Percentiles rank a stretch among this genome's conserved stretches.
Conservation (phyloP, 176 grass and related monocot genomes). For the Triticum urartu region DNA sequence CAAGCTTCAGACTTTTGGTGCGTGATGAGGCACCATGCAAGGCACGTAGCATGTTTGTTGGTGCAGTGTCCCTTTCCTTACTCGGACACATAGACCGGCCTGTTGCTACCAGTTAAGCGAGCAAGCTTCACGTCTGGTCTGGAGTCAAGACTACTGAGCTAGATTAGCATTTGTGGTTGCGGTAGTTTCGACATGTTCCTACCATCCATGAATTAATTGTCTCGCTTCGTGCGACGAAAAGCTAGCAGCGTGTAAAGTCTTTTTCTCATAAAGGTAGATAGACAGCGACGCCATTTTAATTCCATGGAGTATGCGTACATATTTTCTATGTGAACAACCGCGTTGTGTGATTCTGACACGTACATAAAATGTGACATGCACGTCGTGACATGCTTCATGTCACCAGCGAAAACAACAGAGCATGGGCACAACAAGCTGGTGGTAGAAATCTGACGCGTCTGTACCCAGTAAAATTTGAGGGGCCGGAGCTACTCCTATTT, state of each 20-base stretch:
- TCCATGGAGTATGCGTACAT: neutral
- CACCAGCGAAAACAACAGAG: neutral
- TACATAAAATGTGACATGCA: neutral
- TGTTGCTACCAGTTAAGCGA: neutral
- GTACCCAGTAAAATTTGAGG: neutral
- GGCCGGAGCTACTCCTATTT: too few relatives aligned
- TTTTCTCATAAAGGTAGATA: neutral
- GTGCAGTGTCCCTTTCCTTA: neutral
- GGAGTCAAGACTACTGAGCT: neutral
- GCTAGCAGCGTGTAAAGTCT: neutral
- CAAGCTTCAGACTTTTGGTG: neutral
- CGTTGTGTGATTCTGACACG: neutral
- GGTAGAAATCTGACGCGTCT: neutral
- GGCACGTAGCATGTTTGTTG: conserved; percentile 16
- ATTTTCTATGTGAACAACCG: neutral
- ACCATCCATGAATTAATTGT: neutral
- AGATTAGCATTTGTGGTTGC: neutral
- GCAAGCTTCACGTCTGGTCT: conserved; percentile 12
- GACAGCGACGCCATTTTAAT: neutral
- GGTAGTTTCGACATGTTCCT: neutral
- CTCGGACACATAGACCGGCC: neutral
- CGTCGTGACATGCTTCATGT: neutral
- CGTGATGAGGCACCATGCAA: neutral
- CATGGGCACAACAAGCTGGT: neutral
- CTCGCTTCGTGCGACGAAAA: neutral